These are phyloP conservation scores for Lineolata rhizophorae DNA, from an alignment of 495 filamentous ascomycete genomes.

Conservation along the genomic window DNA sequence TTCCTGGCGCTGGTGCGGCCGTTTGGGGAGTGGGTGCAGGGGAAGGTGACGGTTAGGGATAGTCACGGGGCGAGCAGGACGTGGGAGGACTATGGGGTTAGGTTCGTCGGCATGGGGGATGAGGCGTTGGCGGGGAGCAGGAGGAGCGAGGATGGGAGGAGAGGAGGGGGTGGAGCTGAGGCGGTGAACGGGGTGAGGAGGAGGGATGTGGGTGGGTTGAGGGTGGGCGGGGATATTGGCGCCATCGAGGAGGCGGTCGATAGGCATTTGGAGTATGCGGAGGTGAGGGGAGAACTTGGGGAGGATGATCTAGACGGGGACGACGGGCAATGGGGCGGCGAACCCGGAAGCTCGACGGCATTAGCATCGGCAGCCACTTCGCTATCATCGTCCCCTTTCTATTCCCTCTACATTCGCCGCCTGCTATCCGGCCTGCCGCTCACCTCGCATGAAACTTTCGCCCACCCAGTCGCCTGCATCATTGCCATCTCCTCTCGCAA, in stretches of 20 bases:
- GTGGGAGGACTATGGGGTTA: slow-evolving; percentile 79
- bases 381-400: slow-evolving; percentile 38
- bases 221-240: slow-evolving; percentile 25
- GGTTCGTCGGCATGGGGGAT: slow-evolving; percentile 49
- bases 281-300: slow-evolving; percentile 10
- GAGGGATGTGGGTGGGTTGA: slow-evolving; percentile 11
- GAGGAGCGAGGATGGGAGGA: slow-evolving; percentile 19
- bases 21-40: slow-evolving; percentile 74
- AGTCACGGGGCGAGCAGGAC: slow-evolving; percentile 59
- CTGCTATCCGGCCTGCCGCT: slow-evolving; percentile 56
- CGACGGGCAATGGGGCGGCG: slow-evolving; percentile 6
- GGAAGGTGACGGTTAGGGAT: slow-evolving; percentile 77
- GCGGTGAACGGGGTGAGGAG: slow-evolving; percentile 13
- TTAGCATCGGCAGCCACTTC: slow-evolving; percentile 1
- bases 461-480: slow-evolving; percentile 86
- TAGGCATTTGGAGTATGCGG: slow-evolving; percentile 23
- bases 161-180: slow-evolving; percentile 3
- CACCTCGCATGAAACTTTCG: slow-evolving; percentile 74
- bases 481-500: slow-evolving; percentile 87
- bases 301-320: slow-evolving; percentile 3
- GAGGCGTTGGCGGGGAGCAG: slow-evolving; percentile 11
- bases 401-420: slow-evolving; percentile 60
- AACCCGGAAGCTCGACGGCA: slow-evolving; percentile 11
- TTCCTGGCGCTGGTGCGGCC: slow-evolving; percentile 70
- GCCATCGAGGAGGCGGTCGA: slow-evolving; percentile 40